Evolutionary conservation across 441 rosid species (phyloP).

Genomic region (Pelargonium citronellum): DNA sequence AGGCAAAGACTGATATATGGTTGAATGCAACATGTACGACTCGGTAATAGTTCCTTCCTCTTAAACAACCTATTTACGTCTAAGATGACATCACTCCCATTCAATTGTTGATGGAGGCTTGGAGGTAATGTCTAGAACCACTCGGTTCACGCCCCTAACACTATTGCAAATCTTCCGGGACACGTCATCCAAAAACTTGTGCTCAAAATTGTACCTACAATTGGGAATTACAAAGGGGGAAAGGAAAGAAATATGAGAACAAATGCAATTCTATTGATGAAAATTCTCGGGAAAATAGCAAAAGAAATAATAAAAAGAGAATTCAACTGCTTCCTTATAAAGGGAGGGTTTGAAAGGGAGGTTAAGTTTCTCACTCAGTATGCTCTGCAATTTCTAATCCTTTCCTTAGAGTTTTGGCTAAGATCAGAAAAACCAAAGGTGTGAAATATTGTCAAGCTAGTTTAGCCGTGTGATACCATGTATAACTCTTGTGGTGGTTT

Average conservation of each 20-base stretch:
- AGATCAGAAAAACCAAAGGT: no score
- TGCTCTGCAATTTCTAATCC: background rate
- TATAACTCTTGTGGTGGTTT: background rate
- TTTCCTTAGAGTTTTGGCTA: no score
- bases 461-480: no score
- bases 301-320: no score
- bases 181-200: conserved; percentile 57
- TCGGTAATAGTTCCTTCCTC: no score
- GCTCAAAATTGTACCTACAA: no score
- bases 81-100: conserved; percentile 53
- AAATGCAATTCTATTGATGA: no score
- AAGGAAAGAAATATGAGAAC: no score
- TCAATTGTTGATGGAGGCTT: conserved; percentile 96
- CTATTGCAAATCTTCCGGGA: conserved; percentile 73
- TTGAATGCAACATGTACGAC: background rate
- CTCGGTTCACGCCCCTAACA: conserved; percentile 83
- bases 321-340: background rate
- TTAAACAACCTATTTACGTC: no score
- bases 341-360: background rate
- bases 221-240: no score
- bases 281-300: no score
- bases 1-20: conserved; percentile 1
- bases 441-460: no score
- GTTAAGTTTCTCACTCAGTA: background rate
- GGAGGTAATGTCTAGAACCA: conserved; percentile 85